These are phyloP conservation scores for Volvariella volvacea DNA, from an alignment of 1,284 basidiomycete species.

Conservation along the genomic window DNA sequence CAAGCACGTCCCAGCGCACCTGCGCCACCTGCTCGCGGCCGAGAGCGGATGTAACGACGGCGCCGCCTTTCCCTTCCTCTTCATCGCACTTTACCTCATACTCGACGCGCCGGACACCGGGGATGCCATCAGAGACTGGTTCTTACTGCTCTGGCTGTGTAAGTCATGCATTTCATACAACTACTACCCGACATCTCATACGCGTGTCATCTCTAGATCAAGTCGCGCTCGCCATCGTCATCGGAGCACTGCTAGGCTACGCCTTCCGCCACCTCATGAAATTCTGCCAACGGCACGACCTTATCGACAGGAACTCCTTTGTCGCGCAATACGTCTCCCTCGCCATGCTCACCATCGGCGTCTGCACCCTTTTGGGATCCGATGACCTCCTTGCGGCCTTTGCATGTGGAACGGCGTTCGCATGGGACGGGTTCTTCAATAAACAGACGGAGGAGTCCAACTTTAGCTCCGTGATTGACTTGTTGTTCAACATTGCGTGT, in stretches of 20 bases:
- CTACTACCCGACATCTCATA: conserved; percentile 1
- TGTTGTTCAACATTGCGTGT: conserved; percentile 84
- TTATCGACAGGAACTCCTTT: conserved; percentile 94
- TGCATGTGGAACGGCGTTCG: conserved; percentile 93
- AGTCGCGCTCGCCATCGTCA: conserved; percentile 72
- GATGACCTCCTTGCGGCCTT: conserved; percentile 95
- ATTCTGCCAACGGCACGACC: conserved; percentile 82
- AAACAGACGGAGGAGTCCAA: conserved; percentile 92
- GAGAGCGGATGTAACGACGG: conserved; percentile 95
- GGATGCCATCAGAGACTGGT: conserved; percentile 74
- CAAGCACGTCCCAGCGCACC: conserved; percentile 95
- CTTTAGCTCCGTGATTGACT: conserved; percentile 94
- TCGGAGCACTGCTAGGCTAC: conserved; percentile 79
- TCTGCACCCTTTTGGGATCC: conserved; percentile 82
- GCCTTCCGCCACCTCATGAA: conserved; percentile 91
- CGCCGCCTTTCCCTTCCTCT: conserved; percentile 95
- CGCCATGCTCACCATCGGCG: conserved; percentile 78
- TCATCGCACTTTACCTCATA: conserved; percentile 86
- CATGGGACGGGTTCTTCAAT: conserved; percentile 99
- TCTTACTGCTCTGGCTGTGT: conserved; percentile 81
- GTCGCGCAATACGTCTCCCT: conserved; percentile 77
- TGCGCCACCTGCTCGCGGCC: conserved; percentile 83
- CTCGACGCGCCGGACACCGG: conserved; percentile 57
- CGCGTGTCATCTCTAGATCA: conserved; percentile 49
- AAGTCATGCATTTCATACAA: conserved; percentile 25